These are phyloP conservation scores for Erodium chrysanthum DNA, from an alignment of 441 rosid species.

Conservation along the genomic window DNA sequence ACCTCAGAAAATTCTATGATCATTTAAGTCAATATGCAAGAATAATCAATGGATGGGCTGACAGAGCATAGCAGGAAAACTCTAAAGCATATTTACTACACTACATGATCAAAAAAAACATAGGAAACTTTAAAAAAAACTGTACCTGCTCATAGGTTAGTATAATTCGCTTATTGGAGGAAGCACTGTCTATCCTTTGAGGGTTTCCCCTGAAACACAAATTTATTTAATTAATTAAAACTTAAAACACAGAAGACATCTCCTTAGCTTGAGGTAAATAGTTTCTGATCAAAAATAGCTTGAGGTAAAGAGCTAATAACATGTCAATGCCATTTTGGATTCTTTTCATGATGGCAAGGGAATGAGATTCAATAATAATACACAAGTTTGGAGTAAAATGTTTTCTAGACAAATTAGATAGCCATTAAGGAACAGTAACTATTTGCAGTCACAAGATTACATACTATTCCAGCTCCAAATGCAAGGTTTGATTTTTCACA, in stretches of 20 bases:
- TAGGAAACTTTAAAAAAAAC: neutral
- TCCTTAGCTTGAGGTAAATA: neutral
- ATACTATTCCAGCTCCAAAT: neutral
- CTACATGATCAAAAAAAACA: neutral
- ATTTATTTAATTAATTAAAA: conserved; percentile 10
- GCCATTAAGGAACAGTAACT: neutral
- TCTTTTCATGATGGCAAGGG: neutral
- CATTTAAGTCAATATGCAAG: neutral
- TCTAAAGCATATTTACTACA: conserved; percentile 1
- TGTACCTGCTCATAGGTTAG: conserved; percentile 89
- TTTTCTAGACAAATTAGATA: neutral
- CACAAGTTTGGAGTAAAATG: neutral
- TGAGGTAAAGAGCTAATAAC: neutral
- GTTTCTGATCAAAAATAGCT: too few relatives aligned
- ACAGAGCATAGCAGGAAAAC: conserved; percentile 8
- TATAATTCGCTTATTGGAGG: conserved; percentile 72
- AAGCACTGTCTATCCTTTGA: conserved; percentile 73
- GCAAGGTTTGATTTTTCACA: neutral
- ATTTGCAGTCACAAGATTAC: neutral
- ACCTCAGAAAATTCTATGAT: neutral
- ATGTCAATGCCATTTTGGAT: neutral
- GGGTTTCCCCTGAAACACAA: conserved; percentile 71
- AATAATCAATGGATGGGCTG: neutral
- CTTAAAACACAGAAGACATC: neutral
- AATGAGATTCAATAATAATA: neutral